Evolutionary conservation across 108 stramenopile genomes (phyloP), one percentile per base, ranked within the genome.

Genomic region (Fragilariopsis cylindrus): DNA sequence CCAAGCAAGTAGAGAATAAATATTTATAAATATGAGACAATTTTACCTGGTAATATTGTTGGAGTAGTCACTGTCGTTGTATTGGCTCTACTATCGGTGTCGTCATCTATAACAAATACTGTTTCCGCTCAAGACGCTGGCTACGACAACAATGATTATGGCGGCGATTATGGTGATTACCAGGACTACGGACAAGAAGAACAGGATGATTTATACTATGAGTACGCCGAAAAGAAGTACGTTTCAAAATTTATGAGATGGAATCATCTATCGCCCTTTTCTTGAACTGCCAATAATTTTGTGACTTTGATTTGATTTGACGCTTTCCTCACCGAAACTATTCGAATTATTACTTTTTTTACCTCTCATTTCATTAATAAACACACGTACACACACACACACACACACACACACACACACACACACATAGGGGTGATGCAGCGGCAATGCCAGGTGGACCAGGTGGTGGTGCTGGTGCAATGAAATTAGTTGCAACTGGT

Each of bases 161-260:
- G 87, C 53, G 84, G 87, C 48, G 88, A 89, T 44, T 86, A 89
- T 72, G 60, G 64, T 3, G 82, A 89, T 15, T 90, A 93, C 64
- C 79, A 89, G 66, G 89, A 91, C 66, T 90, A 91, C 69, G 84
- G 79, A 40, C 86, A 89, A 43, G 82, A 77, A 18, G 63, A 73
- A 41, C 85, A 90, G 56, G 92, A 93, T 57, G 87, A 82, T 74
- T 76, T 93, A 42, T 93, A 93, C 63, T 74, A 87, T 70, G 77
- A 93, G 67, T 93, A 93, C 73, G 92, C 92, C 45, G 76, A 70
- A 30, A 88, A 88, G 66, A 78, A 19, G 79, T 80, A 75, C 1
- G 79, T 55, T 74, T 48, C 18, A 71, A 6, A 57, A 48, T 72
- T 62, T 8, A n/a, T 2, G 41, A 44, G 5, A 44, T 60, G 43